Evolutionary conservation across 371 early-diverging fungal genomes (phyloP).

Genomic region (Encephalitozoon hellem): DNA sequence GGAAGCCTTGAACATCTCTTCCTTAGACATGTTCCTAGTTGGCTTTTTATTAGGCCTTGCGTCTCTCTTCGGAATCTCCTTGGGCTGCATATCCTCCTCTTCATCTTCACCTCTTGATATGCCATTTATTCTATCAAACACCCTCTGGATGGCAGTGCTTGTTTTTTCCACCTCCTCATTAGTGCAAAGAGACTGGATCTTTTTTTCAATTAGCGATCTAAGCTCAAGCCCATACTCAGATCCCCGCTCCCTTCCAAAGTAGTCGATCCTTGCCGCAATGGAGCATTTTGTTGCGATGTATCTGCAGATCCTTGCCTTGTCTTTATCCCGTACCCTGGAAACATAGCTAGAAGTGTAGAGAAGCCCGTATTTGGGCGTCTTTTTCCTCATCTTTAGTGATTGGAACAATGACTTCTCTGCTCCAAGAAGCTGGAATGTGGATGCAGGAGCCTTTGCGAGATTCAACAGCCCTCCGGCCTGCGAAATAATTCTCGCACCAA

Average conservation of each 20-base stretch:
- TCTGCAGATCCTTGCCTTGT: conserved; percentile 92
- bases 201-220: conserved; percentile 82
- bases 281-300: conserved; percentile 93
- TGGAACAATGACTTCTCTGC: conserved; percentile 95
- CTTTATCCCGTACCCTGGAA: conserved; percentile 79
- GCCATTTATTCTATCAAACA: conserved; percentile 51
- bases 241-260: conserved; percentile 76
- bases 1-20: background rate
- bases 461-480: conserved; percentile 91
- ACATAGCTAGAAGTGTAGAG: conserved; percentile 88
- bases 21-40: background rate
- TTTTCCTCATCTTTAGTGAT: conserved; percentile 86
- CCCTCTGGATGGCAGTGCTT: conserved; percentile 78
- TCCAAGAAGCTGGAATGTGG: conserved; percentile 93
- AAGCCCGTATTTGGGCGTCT: conserved; percentile 96
- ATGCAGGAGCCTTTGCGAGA: conserved; percentile 85
- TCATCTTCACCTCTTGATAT: background rate
- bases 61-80: background rate
- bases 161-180: conserved; percentile 75
- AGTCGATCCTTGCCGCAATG: conserved; percentile 90
- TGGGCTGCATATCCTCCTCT: background rate
- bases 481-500: conserved; percentile 83
- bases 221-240: conserved; percentile 85
- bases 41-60: background rate
- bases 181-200: conserved; percentile 77